Conservation (phyloP, 208 protist species). For the Perkinsela sp. region DNA sequence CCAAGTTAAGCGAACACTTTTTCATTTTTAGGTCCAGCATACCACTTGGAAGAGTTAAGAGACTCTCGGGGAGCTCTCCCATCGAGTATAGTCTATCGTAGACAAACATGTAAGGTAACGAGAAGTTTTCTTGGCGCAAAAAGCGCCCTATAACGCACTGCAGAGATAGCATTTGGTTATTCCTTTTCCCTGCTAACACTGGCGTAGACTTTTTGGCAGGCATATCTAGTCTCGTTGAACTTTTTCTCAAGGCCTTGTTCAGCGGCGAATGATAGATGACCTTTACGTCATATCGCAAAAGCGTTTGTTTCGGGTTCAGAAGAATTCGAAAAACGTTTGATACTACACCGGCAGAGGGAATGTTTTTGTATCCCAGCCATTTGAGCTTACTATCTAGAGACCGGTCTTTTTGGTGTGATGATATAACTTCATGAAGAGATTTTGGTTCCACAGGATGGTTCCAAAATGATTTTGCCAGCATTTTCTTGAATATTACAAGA, state of each 20-base stretch:
- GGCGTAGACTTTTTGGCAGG: background rate
- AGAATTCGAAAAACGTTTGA: slow-evolving; percentile 35
- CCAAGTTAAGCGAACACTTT: background rate
- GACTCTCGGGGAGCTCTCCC: background rate
- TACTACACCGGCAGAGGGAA: slow-evolving; percentile 28
- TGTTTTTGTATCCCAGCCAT: slow-evolving; percentile 14
- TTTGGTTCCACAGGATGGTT: background rate
- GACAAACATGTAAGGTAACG: background rate
- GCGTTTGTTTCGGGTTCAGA: background rate
- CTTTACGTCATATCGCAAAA: slow-evolving; percentile 5
- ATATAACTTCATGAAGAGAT: slow-evolving; percentile 11
- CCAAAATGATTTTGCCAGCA: slow-evolving; percentile 1
- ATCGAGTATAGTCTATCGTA: background rate
- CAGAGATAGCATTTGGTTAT: background rate
- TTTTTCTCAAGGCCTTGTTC: too few relatives aligned
- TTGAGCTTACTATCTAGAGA: slow-evolving; percentile 21
- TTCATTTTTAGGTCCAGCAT: background rate
- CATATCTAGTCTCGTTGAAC: background rate
- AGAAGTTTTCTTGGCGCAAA: background rate
- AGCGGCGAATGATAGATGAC: slow-evolving; percentile 8
- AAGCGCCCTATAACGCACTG: background rate
- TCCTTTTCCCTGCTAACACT: too few relatives aligned
- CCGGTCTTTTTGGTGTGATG: slow-evolving; percentile 12
- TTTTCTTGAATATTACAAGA: background rate
- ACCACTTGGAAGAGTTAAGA: background rate